Evolutionary conservation across 2,329 filamentous ascomycete species (phyloP).

Genomic region (Parastagonospora avenae): DNA sequence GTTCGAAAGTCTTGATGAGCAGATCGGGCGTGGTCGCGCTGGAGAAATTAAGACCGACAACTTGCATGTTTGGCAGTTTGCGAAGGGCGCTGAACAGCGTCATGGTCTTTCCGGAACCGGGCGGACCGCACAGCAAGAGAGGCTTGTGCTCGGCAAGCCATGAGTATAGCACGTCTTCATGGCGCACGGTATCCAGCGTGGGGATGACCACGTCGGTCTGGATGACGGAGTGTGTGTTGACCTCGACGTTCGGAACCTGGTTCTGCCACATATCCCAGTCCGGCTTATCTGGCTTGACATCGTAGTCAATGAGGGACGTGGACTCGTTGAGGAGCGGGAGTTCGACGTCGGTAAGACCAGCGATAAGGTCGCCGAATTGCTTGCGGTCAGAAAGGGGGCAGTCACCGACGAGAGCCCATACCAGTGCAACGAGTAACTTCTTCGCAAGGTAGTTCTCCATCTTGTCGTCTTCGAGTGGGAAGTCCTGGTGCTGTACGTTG

Average conservation of each 20-base stretch:
- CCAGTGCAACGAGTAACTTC: conserved; percentile 88
- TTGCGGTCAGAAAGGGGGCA: conserved; percentile 89
- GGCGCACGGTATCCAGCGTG: conserved; percentile 93
- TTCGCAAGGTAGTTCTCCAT: conserved; percentile 89
- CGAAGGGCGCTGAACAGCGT: conserved; percentile 96
- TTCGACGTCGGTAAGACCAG: conserved; percentile 82
- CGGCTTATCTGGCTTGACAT: conserved; percentile 82
- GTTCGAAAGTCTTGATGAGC: conserved; percentile 98
- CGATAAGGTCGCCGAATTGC: conserved; percentile 82
- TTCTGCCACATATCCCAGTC: conserved; percentile 95
- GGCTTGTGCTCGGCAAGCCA: conserved; percentile 99
- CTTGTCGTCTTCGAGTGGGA: conserved; percentile 87
- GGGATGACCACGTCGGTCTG: conserved; percentile 99
- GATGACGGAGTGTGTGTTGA: conserved; percentile 97
- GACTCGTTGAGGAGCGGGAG: conserved; percentile 77
- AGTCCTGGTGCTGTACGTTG: conserved; percentile 91
- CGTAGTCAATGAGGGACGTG: conserved; percentile 92
- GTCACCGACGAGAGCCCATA: conserved; percentile 96
- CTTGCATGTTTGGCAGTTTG: conserved; percentile 98
- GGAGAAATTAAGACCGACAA: conserved; percentile 98
- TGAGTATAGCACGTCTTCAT: conserved; percentile 99
- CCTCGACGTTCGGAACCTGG: conserved; percentile 90
- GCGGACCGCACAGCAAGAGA: conserved; percentile 91
- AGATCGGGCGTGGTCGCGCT: conserved; percentile 97
- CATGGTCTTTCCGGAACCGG: conserved; percentile 99